Base-by-base conservation (phyloP, 2,329 filamentous ascomycete genomes). In the Massarina eburnea region DNA sequence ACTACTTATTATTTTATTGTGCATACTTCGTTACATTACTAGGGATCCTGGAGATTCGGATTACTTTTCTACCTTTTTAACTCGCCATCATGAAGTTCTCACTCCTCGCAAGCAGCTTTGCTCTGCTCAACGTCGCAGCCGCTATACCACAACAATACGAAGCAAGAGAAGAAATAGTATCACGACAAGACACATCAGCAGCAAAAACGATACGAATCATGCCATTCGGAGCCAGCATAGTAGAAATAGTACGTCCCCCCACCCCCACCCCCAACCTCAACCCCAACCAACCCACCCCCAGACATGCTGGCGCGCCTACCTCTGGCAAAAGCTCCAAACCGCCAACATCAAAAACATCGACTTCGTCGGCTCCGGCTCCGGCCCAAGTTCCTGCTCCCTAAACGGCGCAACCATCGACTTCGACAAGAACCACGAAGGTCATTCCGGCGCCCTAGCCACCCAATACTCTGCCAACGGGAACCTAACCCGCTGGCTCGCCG, bases 351-450 rank as follows among this genome's bases (percentile, higher is more conserved):
- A 42, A 18, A 65, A 70, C 55, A 59, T 58, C 35, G 62, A 70
- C 55, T 68, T 71, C 45, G 65, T 71, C 30, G 67, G 67, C 29
- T 51, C 68, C 3, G 61, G 70, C 34, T 34, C 62, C 2, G 57
- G 55, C 8, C 27, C 47, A n/a, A 27, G 29, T 12, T 20, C 21
- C 14, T 49, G 47, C 47, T 43, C 33, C 4, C 42, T 49, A 2
- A 61, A 58, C 41, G 71, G 68, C 26, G 68, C 63, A 45, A 68
- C 71, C 41, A 64, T 71, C 47, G 48, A 61, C 15, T 72, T 73
- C 44, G 74, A 76, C 45, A 68, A 68, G 34, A 67, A 73, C 32
- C 73, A 76, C 48, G 73, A 78, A 53, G 74, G 73, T 24, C 73
- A 76, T 49, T 63, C 72, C 2, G 73, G 74, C 4, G 67, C 62